Evolutionary conservation across 306 rosid species (phyloP).

Genomic region (Begonia peltatifolia): DNA sequence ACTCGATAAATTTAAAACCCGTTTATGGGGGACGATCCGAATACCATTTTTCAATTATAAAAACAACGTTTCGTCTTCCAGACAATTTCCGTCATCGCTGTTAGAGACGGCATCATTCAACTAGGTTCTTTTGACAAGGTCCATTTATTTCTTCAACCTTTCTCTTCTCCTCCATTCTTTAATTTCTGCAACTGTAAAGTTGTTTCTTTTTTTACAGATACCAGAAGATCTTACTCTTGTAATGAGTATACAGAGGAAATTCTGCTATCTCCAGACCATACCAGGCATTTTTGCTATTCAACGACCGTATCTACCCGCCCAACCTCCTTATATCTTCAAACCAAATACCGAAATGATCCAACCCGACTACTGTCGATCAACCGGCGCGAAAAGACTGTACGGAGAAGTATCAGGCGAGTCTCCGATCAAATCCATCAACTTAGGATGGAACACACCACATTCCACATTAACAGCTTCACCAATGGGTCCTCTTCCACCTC

Average conservation of each 20-base stretch:
- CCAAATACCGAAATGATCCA: slow-evolving; percentile 32
- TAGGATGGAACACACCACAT: slow-evolving; percentile 47
- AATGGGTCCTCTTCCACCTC: slow-evolving; percentile 33
- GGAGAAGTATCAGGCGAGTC: slow-evolving; percentile 27
- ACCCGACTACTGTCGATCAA: slow-evolving; percentile 19
- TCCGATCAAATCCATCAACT: slow-evolving; percentile 38
- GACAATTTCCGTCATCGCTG: slow-evolving; percentile 69
- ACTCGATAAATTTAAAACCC: slow-evolving; percentile 5
- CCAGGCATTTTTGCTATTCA: slow-evolving; percentile 65
- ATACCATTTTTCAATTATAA: too few species aligned
- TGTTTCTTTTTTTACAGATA: slow-evolving; percentile 24
- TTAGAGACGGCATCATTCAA: slow-evolving; percentile 80
- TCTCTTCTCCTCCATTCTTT: neutral
- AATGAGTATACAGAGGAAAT: slow-evolving; percentile 56
- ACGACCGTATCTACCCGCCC: slow-evolving; percentile 53
- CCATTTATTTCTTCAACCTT: slow-evolving; percentile 6
- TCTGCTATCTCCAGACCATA: slow-evolving; percentile 66
- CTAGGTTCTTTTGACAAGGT: slow-evolving; percentile 79
- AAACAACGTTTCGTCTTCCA: slow-evolving; percentile 9
- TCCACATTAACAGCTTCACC: slow-evolving; percentile 21
- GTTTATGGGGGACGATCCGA: too few species aligned
- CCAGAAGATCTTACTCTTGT: slow-evolving; percentile 61
- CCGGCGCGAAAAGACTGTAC: slow-evolving; percentile 29
- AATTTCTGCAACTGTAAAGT: too few species aligned
- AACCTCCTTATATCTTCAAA: slow-evolving; percentile 42